A percentile compares a stretch with the other conserved stretches of the same genome.
phyloP scores from a whole-genome alignment of 1,284 basidiomycete species.

The Athelia psychrophila region DNA sequence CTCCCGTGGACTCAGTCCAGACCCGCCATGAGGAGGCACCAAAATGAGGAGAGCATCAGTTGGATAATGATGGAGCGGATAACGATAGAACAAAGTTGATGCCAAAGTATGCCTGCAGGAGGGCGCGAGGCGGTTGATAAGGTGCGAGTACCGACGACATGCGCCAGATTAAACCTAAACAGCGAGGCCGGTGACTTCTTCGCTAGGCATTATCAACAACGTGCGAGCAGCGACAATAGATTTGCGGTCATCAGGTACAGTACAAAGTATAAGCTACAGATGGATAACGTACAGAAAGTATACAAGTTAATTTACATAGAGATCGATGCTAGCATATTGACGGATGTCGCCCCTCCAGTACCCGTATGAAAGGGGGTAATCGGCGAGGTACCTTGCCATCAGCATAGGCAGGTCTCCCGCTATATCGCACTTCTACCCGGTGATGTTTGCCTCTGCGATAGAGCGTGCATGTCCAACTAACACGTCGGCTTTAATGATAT shows the following conservation, averaged over 20 bases:
- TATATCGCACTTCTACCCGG: conserved; percentile 68
- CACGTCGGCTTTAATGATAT: neutral
- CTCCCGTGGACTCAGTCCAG: neutral
- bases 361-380: conserved; percentile 64
- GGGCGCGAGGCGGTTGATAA: neutral
- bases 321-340: conserved; percentile 3
- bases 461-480: conserved; percentile 67
- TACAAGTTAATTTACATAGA: neutral
- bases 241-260: neutral
- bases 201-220: too few species aligned
- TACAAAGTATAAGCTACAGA: conserved; percentile 2
- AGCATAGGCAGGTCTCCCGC: conserved; percentile 59
- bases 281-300: neutral
- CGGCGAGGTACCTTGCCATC: conserved; percentile 41
- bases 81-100: neutral
- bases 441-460: conserved; percentile 58
- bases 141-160: too few species aligned
- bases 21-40: conserved; percentile 9
- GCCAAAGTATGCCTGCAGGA: neutral
- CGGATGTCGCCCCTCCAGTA: conserved; percentile 41
- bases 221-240: neutral
- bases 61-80: too few species aligned
- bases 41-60: conserved; percentile 6
- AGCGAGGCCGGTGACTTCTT: too few species aligned
- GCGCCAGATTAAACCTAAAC: too few species aligned